phyloP scores from a whole-genome alignment of 2,329 filamentous ascomycete species.

The Claviceps sp. region DNA sequence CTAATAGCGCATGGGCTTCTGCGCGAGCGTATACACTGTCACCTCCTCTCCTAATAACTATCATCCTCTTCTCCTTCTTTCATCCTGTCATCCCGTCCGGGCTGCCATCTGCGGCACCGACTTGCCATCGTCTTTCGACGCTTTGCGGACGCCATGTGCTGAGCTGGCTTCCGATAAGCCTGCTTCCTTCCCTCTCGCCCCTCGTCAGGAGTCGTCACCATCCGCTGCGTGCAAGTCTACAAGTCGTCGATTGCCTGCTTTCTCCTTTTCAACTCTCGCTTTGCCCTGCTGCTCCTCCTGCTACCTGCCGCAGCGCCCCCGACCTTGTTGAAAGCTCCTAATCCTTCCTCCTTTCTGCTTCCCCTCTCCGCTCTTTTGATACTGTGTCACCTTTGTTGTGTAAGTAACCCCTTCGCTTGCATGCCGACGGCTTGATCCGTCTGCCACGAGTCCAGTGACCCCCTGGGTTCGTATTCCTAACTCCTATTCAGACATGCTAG shows the following conservation, averaged over 20 bases:
- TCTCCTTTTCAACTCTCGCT: neutral
- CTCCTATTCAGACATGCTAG: neutral
- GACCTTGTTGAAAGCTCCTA: neutral
- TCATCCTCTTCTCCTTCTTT: too few relatives aligned
- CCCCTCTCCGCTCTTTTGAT: neutral
- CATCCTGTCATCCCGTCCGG: too few relatives aligned
- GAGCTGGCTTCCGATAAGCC: constrained; percentile 4
- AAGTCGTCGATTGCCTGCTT: neutral
- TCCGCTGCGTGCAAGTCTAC: neutral
- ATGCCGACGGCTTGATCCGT: neutral
- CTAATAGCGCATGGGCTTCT: too few relatives aligned
- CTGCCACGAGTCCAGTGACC: neutral
- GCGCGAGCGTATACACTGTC: too few relatives aligned
- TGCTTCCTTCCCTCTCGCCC: constrained; percentile 1
- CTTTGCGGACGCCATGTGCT: constrained; percentile 8
- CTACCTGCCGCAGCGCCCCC: neutral
- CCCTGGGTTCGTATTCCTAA: neutral
- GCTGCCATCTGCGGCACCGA: too few relatives aligned
- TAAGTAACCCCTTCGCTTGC: neutral
- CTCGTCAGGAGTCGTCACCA: neutral
- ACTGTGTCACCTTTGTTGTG: neutral
- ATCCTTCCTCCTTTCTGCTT: neutral
- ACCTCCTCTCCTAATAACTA: too few relatives aligned
- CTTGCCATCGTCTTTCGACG: neutral
- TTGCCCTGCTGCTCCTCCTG: neutral